Evolutionary conservation across 192 early-diverging fungal genomes (phyloP).

Genomic region (Mortierella antarctica): DNA sequence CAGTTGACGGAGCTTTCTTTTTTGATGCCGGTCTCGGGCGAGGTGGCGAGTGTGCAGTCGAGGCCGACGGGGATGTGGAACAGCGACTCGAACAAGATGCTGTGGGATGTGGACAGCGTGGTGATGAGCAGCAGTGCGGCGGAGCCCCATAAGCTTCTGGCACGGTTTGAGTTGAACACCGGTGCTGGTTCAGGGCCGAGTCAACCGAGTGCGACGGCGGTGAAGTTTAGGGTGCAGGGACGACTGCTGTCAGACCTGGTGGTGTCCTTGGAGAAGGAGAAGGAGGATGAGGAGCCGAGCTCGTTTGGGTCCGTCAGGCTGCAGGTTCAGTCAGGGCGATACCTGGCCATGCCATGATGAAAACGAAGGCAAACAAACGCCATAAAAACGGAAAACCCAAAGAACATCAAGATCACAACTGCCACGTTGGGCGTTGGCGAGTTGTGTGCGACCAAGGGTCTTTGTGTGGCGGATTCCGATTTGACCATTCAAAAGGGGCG

Average conservation of each 20-base stretch:
- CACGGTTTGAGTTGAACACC: slow-evolving; percentile 57
- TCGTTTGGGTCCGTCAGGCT: slow-evolving; percentile 40
- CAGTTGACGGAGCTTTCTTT: slow-evolving; percentile 57
- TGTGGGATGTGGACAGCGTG: slow-evolving; percentile 60
- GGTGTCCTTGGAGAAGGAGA: slow-evolving; percentile 23
- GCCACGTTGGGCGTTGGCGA: no score
- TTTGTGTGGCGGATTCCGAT: no score
- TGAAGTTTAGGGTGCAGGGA: slow-evolving; percentile 53
- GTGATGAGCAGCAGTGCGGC: slow-evolving; percentile 15
- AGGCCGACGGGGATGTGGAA: slow-evolving; percentile 62
- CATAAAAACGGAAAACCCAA: background rate
- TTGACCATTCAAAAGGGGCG: no score
- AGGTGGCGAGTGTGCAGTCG: slow-evolving; percentile 59
- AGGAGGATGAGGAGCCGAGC: background rate
- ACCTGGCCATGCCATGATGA: slow-evolving; percentile 25
- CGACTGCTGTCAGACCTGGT: slow-evolving; percentile 39
- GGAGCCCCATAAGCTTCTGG: slow-evolving; percentile 55
- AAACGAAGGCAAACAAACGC: background rate
- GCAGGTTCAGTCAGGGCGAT: slow-evolving; percentile 56
- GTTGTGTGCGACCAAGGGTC: no score
- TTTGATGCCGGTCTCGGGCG: slow-evolving; percentile 58
- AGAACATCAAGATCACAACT: no score
- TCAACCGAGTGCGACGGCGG: slow-evolving; percentile 53
- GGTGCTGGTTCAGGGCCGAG: slow-evolving; percentile 30
- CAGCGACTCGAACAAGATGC: slow-evolving; percentile 59